Evolutionary conservation across 1,139 yeast genomes (phyloP).

Genomic region (Magnusiomyces suaveolens): DNA sequence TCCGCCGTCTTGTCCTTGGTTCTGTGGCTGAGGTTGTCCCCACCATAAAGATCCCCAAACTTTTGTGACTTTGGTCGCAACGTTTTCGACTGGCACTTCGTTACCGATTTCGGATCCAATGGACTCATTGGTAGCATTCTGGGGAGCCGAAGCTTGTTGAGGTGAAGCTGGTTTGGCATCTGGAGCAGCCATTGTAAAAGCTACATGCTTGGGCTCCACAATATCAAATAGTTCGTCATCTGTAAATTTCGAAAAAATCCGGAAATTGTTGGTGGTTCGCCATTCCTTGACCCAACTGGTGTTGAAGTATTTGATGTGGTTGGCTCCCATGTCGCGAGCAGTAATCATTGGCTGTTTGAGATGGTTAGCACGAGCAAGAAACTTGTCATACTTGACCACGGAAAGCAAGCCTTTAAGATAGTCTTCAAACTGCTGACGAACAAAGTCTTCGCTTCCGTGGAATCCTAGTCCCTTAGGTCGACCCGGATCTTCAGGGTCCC

Average conservation of each 20-base stretch:
- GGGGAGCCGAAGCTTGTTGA: background rate
- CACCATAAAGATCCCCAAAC: constrained; percentile 12
- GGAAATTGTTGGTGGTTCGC: constrained; percentile 57
- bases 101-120: background rate
- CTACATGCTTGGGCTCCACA: constrained; percentile 68
- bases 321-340: constrained; percentile 30
- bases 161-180: background rate
- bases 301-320: constrained; percentile 45
- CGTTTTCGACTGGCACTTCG: constrained; percentile 1
- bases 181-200: background rate
- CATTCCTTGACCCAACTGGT: constrained; percentile 51
- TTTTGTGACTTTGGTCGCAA: constrained; percentile 3
- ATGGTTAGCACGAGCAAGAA: constrained; percentile 29
- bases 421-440: constrained; percentile 82
- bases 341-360: constrained; percentile 22
- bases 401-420: constrained; percentile 70
- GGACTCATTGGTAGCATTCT: background rate
- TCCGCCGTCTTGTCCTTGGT: too few species aligned
- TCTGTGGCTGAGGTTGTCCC: constrained; percentile 4
- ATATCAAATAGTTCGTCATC: constrained; percentile 87
- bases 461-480: constrained; percentile 41
- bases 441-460: constrained; percentile 80
- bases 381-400: constrained; percentile 59
- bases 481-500: constrained; percentile 39
- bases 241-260: constrained; percentile 60